Evolutionary conservation across 1,139 yeast species (phyloP).

Genomic region (Suhomyces guaymorum): DNA sequence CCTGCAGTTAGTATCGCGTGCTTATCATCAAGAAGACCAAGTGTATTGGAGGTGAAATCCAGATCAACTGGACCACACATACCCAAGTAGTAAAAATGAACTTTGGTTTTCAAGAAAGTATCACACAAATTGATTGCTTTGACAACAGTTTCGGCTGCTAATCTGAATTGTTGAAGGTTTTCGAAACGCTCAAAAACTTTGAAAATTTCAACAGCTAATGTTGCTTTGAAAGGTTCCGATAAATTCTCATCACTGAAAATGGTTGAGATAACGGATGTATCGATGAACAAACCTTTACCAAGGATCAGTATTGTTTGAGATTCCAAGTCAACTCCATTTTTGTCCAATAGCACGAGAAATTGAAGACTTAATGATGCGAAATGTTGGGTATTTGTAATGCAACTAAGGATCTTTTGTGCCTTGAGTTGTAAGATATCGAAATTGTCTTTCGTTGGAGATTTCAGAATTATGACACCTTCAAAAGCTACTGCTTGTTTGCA

Average conservation of each 20-base stretch:
- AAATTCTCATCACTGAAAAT: too few species aligned
- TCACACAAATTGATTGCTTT: slow-evolving; percentile 15
- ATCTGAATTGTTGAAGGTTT: slow-evolving; percentile 15
- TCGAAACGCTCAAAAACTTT: slow-evolving; percentile 16
- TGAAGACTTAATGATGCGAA: slow-evolving; percentile 6
- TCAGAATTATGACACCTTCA: slow-evolving; percentile 23
- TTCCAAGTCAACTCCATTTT: too few species aligned
- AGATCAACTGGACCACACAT: too few species aligned
- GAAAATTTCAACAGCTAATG: slow-evolving; percentile 12
- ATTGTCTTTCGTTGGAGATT: slow-evolving; percentile 14
- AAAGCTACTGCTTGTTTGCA: slow-evolving; percentile 22
- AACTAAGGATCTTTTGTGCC: slow-evolving; percentile 18
- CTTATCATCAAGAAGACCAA: too few species aligned
- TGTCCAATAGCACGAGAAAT: too few species aligned
- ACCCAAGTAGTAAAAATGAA: too few species aligned
- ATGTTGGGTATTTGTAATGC: slow-evolving; percentile 1
- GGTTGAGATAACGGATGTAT: too few species aligned
- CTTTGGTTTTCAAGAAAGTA: slow-evolving; percentile 12
- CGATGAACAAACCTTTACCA: slow-evolving; percentile 1
- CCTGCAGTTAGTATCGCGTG: too few species aligned
- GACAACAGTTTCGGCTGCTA: slow-evolving; percentile 18
- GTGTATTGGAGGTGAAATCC: too few species aligned
- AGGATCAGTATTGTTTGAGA: not conserved
- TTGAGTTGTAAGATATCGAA: slow-evolving; percentile 18
- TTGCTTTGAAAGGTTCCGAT: slow-evolving; percentile 7